A percentile compares a stretch with the other conserved stretches of the same genome.
Evolutionary conservation across 108 stramenopile species (phyloP).

Genomic region (Cylindrotheca fusiformis): DNA sequence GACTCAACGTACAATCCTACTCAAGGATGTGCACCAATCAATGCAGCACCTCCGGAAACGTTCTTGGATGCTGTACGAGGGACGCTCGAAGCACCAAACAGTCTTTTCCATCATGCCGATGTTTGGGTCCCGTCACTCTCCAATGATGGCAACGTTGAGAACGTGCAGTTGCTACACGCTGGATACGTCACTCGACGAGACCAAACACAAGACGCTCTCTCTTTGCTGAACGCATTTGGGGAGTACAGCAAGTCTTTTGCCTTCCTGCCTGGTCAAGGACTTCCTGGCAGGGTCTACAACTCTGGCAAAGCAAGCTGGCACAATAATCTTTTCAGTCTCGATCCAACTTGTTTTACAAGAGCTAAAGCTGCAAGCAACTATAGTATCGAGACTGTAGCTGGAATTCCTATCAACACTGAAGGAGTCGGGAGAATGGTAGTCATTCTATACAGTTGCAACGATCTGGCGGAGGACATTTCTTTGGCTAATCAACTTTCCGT

Average conservation of each 20-base stretch:
- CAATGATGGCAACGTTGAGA: conserved; percentile 5
- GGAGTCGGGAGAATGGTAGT: conserved; percentile 59
- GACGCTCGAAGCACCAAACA: conserved; percentile 28
- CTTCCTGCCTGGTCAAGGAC: conserved; percentile 52
- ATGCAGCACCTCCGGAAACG: conserved; percentile 7
- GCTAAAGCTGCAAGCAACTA: conserved; percentile 64
- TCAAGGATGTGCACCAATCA: background rate
- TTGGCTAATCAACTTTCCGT: conserved; percentile 25
- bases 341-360: conserved; percentile 48
- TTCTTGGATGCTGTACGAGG: conserved; percentile 44
- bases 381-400: conserved; percentile 54
- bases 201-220: conserved; percentile 10
- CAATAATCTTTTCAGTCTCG: conserved; percentile 27
- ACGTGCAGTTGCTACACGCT: conserved; percentile 32
- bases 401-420: conserved; percentile 45
- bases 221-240: conserved; percentile 50
- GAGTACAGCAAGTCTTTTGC: conserved; percentile 56
- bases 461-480: conserved; percentile 33
- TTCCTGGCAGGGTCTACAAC: conserved; percentile 61
- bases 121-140: conserved; percentile 59
- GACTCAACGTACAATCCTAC: background rate
- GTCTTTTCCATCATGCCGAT: conserved; percentile 67
- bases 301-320: conserved; percentile 47
- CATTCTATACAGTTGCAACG: conserved; percentile 46
- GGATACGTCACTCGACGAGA: conserved; percentile 30